Base-by-base conservation (phyloP, 83 land plant genomes). In the Picea engelmannii region DNA sequence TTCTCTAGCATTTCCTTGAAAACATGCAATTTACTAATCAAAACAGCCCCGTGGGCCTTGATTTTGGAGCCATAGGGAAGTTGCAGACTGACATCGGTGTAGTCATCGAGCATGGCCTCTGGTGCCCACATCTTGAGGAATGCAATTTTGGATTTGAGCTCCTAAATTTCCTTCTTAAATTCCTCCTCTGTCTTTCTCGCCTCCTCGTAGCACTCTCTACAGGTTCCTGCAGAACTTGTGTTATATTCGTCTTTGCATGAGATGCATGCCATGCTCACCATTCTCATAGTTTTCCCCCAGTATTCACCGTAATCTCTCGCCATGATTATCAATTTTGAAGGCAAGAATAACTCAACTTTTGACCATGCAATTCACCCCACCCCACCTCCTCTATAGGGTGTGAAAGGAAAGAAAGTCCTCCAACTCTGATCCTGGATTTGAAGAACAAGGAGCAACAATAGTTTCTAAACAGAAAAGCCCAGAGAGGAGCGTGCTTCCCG, bases 151-250 rank as follows among this genome's bases (percentile, higher is more conserved):
- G 96, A 75, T 60, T 88, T 92, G 78, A 93, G 89, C 58, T 93
- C 94, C 13, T 93, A 94, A 86, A 93, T 93, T 90, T 93, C 94
- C 25, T 93, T 88, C 88, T 92, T 90, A 60, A 93, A 90, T 86
- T 90, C 94, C 80, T 93, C 94, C 85, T 93, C 94, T 40, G 96
- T 93, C 83, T 93, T 94, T 81, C 90, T 88, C 18, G 96, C 96
- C 80, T 93, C 96, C 81, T 91, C 92, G 87, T 93, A 93, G 82
- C 96, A 93, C 86, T 93, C 96, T 85, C 86, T 85, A 87, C 96
- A 93, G 62, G 96, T 93, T 12, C 96, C 96, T 15, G 92, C 96
- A 40, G 82, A 84, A 66, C 35, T 9, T 49, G 84, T 60, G 31
- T n/a, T 83, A 87, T 91, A 93, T 47, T 83, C 85, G 65, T 93